phyloP scores from a whole-genome alignment of 2,329 filamentous ascomycete genomes.

The Botrytis sinoallii region DNA sequence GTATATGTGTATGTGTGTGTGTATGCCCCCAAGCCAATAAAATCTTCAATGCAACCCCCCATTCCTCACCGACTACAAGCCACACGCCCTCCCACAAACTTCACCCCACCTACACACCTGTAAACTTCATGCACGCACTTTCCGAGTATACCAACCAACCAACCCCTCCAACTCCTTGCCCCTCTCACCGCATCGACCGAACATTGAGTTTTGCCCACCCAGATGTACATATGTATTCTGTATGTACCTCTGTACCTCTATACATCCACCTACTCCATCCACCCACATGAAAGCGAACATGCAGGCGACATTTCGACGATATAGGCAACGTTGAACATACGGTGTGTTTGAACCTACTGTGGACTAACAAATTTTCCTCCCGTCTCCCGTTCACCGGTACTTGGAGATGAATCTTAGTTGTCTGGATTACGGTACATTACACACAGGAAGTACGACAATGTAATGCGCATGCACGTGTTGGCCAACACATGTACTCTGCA shows the following conservation, averaged over 20 bases:
- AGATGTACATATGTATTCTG: not conserved
- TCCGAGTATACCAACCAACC: not conserved
- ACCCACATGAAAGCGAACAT: not conserved
- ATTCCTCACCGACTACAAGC: constrained; percentile 6
- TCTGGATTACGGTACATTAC: not conserved
- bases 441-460: not conserved
- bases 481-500: not conserved
- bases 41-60: not conserved
- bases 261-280: not conserved
- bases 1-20: not conserved
- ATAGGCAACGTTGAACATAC: not conserved
- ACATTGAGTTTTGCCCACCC: not conserved
- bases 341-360: constrained; percentile 13
- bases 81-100: not conserved
- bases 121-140: not conserved
- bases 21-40: not conserved
- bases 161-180: not conserved
- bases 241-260: not conserved
- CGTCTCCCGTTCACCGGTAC: constrained; percentile 1
- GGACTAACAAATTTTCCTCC: not conserved
- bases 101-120: not conserved
- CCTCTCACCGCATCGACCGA: constrained; percentile 4
- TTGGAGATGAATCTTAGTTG: not conserved
- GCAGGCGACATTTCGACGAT: not conserved
- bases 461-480: not conserved